These are phyloP conservation scores for Camellia japonica DNA, from an alignment of 148 eudicot genomes.

Conservation along the genomic window DNA sequence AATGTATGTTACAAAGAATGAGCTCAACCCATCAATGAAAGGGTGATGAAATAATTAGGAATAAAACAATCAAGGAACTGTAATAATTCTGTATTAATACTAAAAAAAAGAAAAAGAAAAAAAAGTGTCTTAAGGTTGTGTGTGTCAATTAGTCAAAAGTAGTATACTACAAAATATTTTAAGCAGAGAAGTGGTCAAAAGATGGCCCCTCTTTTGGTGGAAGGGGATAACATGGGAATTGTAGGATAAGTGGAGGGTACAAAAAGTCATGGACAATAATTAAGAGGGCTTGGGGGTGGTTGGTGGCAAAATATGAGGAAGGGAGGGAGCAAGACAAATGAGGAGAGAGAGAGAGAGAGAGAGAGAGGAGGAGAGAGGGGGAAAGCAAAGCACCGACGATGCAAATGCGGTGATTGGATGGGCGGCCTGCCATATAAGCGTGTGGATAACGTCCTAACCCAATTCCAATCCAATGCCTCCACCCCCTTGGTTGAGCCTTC, in stretches of 20 bases:
- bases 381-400: constrained; percentile 28
- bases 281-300: constrained; percentile 12
- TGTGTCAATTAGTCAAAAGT: neutral
- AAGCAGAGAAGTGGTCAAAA: neutral
- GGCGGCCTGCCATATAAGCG: constrained; percentile 21
- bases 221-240: constrained; percentile 15
- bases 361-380: neutral
- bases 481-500: too few relatives aligned
- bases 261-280: constrained; percentile 7
- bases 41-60: too few relatives aligned
- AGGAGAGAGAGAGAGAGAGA: neutral
- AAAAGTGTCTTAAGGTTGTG: too few relatives aligned
- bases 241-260: neutral
- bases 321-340: neutral
- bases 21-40: too few relatives aligned
- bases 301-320: constrained; percentile 5
- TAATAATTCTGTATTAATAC: too few relatives aligned
- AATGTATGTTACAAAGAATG: too few relatives aligned
- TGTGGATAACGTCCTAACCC: constrained; percentile 7
- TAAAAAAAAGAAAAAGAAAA: too few relatives aligned
- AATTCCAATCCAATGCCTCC: neutral
- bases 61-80: too few relatives aligned
- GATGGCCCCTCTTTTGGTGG: neutral
- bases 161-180: neutral
- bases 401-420: constrained; percentile 26